Evolutionary conservation across 352 stramenopile species (phyloP), one percentile per base, ranked within the genome.

Genomic region (Phytophthora brassicae): DNA sequence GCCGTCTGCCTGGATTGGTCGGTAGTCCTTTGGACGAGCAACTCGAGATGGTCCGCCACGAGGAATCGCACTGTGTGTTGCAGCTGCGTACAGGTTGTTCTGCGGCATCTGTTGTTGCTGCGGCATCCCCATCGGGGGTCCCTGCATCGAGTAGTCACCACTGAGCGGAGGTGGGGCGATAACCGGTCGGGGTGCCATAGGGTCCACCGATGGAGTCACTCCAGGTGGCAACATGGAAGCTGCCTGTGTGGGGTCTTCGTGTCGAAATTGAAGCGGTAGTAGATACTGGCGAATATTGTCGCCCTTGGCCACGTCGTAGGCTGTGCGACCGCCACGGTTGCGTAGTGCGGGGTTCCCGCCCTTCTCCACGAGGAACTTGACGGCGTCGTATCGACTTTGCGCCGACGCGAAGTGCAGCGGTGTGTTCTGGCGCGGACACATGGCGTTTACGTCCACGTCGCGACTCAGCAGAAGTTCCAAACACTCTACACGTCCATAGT

Each of bases 261-360:
- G 85, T 38, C 82, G 84, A 59, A 96, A 95, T 71, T 95, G 87
- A 47, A 96, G 75, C 41, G 86, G 88, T 50, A 96, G 64, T 19
- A 96, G 61, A 59, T 80, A 95, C 68, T 96, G 88, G 29, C 84
- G 85, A 26, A 94, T 81, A 47, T 81, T 84, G 65, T 95, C 88
- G 11, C 88, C 88, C 68, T 93, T 92, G 19, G 86, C 84, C 6
- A 90, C 71, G 45, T 96, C 86, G 70, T 96, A 96, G 1, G 84
- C 56, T 23, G 88, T 96, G 56, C 83, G 81, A 24, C 79, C 79
- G 16, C 73, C 86, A 41, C 89, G 80, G 70, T 95, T 96, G 26
- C 86, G 87, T 54, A 84, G 53, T 22, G 87, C 86, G 5, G 87
- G 81, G 59, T 94, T 96, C 13, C 82, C 84, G 11, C 85, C 84